phyloP scores from a whole-genome alignment of 139 green algal species.

The Closterium sp. region DNA sequence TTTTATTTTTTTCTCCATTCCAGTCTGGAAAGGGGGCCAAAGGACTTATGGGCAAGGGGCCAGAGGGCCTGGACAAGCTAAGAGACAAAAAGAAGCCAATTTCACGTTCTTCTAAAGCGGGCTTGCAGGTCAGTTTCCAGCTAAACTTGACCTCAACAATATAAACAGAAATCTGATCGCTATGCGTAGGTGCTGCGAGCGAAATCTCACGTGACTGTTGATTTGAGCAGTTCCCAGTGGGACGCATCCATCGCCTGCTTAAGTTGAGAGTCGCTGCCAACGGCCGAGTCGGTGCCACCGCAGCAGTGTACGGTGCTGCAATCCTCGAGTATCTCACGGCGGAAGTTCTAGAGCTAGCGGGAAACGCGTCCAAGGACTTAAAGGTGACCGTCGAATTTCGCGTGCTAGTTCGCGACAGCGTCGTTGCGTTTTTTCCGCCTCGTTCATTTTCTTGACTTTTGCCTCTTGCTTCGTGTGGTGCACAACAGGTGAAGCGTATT shows the following conservation, averaged over 20 bases:
- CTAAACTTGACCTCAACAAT: background rate
- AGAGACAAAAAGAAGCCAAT: background rate
- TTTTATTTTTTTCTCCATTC: background rate
- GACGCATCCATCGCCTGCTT: conserved; percentile 94
- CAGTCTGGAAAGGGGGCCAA: background rate
- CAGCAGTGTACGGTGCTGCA: conserved; percentile 84
- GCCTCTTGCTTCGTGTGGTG: conserved; percentile 45
- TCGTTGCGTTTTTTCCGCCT: background rate
- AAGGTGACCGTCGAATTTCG: conserved; percentile 64
- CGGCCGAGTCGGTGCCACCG: conserved; percentile 94
- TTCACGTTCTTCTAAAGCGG: background rate
- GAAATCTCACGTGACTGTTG: background rate
- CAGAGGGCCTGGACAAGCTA: background rate
- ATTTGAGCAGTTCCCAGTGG: conserved; percentile 85
- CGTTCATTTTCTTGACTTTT: background rate
- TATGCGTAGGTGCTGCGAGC: background rate
- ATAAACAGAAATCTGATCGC: background rate
- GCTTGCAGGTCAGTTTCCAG: background rate
- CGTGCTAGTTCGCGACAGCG: background rate
- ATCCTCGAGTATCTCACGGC: conserved; percentile 83
- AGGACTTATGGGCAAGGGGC: background rate
- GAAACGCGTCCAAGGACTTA: conserved; percentile 99
- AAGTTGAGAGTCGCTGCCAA: conserved; percentile 92
- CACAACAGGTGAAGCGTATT: conserved; percentile 91
- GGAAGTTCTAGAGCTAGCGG: conserved; percentile 98